phyloP scores from a whole-genome alignment of 176 grass and related monocot species.

The Coix lacrymajobi region DNA sequence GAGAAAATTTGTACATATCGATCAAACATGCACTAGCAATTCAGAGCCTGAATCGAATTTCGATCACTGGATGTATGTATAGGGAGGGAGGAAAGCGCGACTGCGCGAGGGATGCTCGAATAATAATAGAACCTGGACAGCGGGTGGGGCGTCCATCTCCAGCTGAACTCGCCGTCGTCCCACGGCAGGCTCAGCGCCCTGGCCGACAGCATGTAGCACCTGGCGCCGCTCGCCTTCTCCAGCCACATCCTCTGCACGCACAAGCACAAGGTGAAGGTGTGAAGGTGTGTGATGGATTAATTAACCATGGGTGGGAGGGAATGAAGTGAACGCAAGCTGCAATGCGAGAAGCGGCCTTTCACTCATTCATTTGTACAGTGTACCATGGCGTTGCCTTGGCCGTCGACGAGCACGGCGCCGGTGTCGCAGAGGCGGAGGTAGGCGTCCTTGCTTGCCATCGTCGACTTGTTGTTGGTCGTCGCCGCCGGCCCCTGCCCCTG shows the following conservation, averaged over 20 bases:
- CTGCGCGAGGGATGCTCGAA: no score
- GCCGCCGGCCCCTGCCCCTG: background rate
- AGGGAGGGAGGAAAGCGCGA: no score
- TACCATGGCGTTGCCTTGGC: background rate
- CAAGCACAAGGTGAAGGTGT: background rate
- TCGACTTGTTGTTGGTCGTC: no score
- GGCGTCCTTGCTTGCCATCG: conserved; percentile 5
- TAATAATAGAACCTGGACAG: conserved; percentile 41
- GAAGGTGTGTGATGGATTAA: no score
- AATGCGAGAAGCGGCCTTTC: no score
- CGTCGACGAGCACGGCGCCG: background rate
- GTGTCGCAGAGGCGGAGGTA: conserved; percentile 32
- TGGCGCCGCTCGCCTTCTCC: conserved; percentile 24
- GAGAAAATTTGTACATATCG: background rate
- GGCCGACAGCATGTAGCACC: conserved; percentile 20
- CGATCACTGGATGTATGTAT: background rate
- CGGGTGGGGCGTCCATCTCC: conserved; percentile 25
- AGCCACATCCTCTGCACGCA: conserved; percentile 20
- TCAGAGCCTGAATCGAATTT: background rate
- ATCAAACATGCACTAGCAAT: no score
- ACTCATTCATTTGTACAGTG: no score
- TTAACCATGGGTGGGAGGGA: no score
- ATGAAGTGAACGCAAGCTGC: no score
- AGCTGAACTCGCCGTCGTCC: conserved; percentile 49
- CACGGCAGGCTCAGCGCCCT: conserved; percentile 40